A percentile compares a stretch with the other conserved stretches of the same genome.
Evolutionary conservation across 768 basidiomycete species (phyloP).

Genomic region (Leucocoprinus birnbaumii): DNA sequence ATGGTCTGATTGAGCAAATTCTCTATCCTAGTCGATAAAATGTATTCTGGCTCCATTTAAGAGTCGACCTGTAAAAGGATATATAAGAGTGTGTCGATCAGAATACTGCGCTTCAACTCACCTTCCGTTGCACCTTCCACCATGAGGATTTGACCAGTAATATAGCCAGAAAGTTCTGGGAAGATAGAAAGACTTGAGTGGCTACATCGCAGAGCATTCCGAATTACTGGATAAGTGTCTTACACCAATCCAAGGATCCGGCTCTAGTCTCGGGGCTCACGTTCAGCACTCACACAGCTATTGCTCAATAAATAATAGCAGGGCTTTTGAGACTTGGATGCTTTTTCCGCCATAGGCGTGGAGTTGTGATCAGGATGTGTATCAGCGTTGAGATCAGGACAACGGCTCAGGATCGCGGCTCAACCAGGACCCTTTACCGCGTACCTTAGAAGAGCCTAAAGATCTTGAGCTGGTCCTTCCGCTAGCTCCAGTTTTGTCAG

Average conservation of each 20-base stretch:
- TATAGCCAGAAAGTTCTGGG: slow-evolving; percentile 63
- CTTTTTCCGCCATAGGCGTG: too few species aligned
- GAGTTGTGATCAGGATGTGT: too few species aligned
- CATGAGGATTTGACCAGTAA: slow-evolving; percentile 70
- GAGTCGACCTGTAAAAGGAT: slow-evolving; percentile 23
- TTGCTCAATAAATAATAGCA: slow-evolving; percentile 46
- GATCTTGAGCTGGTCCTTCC: too few species aligned
- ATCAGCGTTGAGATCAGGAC: too few species aligned
- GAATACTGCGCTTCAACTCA: slow-evolving; percentile 7
- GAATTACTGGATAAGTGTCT: slow-evolving; percentile 69
- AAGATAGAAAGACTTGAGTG: slow-evolving; percentile 61
- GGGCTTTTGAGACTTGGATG: too few species aligned
- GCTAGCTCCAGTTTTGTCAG: too few species aligned
- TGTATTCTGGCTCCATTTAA: slow-evolving; percentile 25
- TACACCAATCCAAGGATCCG: slow-evolving; percentile 21
- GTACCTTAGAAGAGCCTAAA: too few species aligned
- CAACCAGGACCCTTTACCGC: too few species aligned
- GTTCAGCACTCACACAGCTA: too few species aligned
- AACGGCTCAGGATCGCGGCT: too few species aligned
- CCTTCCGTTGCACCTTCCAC: slow-evolving; percentile 82
- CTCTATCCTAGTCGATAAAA: background rate
- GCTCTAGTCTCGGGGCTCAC: slow-evolving; percentile 32
- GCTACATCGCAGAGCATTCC: slow-evolving; percentile 64
- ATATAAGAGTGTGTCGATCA: background rate
- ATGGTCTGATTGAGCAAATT: too few species aligned